These are phyloP conservation scores for Articulospora tetracladia DNA, from an alignment of 495 filamentous ascomycete genomes.

Conservation along the genomic window DNA sequence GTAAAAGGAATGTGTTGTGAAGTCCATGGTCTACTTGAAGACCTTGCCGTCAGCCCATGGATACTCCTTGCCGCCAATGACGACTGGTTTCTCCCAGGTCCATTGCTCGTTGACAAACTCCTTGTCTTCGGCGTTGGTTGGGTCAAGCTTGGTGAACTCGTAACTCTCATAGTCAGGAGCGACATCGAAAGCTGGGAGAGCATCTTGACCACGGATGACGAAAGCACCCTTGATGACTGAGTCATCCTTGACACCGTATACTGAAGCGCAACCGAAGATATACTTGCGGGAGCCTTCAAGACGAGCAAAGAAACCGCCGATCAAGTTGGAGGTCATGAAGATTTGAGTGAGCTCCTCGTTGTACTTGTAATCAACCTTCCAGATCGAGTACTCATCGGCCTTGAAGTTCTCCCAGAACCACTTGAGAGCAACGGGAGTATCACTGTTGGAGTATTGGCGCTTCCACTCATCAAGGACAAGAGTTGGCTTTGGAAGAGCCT, in stretches of 20 bases:
- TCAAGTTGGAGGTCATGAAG: conserved; percentile 98
- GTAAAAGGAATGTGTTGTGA: conserved; percentile 16
- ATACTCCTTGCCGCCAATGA: conserved; percentile 76
- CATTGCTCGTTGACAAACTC: conserved; percentile 84
- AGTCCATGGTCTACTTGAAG: conserved; percentile 76
- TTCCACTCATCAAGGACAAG: conserved; percentile 95
- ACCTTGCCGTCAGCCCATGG: conserved; percentile 85
- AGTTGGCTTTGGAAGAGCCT: conserved; percentile 74
- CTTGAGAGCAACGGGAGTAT: conserved; percentile 81
- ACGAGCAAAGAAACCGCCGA: conserved; percentile 95
- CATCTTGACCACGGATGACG: conserved; percentile 88
- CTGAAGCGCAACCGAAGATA: conserved; percentile 88
- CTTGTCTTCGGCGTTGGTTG: conserved; percentile 72
- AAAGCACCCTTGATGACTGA: conserved; percentile 89
- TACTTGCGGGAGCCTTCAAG: conserved; percentile 98
- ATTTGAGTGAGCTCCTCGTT: conserved; percentile 93
- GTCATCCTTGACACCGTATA: conserved; percentile 84
- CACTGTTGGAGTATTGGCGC: conserved; percentile 96
- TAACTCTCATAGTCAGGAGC: conserved; percentile 98
- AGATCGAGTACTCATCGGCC: conserved; percentile 91
- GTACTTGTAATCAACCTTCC: conserved; percentile 93
- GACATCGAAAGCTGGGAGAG: conserved; percentile 84
- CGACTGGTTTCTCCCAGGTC: conserved; percentile 81
- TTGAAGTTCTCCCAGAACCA: conserved; percentile 99
- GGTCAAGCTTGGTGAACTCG: conserved; percentile 92